Conservation (phyloP, 2,329 filamentous ascomycete species). For the Clonostachys sp. region DNA sequence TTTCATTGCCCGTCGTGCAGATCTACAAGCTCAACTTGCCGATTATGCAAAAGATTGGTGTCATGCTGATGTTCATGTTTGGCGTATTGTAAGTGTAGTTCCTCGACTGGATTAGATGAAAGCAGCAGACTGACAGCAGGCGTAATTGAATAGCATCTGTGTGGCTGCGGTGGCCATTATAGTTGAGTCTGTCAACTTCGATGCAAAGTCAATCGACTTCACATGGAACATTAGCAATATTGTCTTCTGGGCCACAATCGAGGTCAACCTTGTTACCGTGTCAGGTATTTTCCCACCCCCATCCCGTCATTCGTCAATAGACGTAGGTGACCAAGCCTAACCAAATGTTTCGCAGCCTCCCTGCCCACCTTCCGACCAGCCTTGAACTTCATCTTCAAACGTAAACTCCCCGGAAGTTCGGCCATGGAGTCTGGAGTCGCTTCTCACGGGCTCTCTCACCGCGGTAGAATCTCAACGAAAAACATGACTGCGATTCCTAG, state of each 20-base stretch:
- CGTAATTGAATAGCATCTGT: neutral
- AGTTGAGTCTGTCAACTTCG: neutral
- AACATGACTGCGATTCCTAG: too few species aligned
- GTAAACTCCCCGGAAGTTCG: too few species aligned
- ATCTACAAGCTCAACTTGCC: constrained; percentile 12
- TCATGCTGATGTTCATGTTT: constrained; percentile 12
- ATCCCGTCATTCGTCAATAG: too few species aligned
- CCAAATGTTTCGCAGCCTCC: too few species aligned
- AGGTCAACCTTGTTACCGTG: constrained; percentile 3
- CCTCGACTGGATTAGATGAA: too few species aligned
- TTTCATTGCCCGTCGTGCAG: constrained; percentile 14
- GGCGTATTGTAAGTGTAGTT: constrained; percentile 10
- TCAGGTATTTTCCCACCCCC: neutral
- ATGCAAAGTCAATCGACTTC: neutral
- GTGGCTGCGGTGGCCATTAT: constrained; percentile 1
- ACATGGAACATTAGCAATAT: constrained; percentile 1
- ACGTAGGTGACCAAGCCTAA: too few species aligned
- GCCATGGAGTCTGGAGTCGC: too few species aligned
- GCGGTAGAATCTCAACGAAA: too few species aligned
- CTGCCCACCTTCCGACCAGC: too few species aligned
- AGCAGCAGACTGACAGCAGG: too few species aligned
- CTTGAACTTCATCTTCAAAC: too few species aligned
- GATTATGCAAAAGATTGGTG: constrained; percentile 8
- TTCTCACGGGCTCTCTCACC: too few species aligned
- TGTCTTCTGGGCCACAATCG: constrained; percentile 1